A percentile compares a stretch with the other conserved stretches of the same genome.
Conservation (phyloP, 1,284 basidiomycete species). For the Inonotus obliquus region DNA sequence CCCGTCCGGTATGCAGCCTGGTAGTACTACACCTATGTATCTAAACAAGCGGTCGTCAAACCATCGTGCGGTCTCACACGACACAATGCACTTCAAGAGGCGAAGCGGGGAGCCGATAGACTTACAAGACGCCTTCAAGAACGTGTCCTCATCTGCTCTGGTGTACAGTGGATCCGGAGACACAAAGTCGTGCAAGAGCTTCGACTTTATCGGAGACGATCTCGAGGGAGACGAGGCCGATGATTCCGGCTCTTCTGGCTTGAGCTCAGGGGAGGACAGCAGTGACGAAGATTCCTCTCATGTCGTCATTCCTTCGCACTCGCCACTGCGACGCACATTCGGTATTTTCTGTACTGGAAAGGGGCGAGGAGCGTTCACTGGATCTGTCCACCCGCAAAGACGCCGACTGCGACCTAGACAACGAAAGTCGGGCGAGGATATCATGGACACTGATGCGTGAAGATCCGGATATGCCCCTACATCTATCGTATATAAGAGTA, state of each 20-base stretch:
- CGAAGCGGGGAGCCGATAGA: conserved; percentile 1
- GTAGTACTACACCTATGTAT: neutral
- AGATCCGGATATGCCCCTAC: neutral
- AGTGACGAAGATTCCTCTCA: neutral
- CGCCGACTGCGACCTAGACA: neutral
- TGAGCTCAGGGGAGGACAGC: neutral
- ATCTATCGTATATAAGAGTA: neutral
- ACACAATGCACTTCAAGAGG: conserved; percentile 13
- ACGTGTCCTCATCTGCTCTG: neutral
- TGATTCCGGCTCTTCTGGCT: neutral
- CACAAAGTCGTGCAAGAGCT: neutral
- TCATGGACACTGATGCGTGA: neutral
- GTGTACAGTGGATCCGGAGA: neutral
- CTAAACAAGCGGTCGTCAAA: neutral
- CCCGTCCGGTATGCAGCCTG: neutral
- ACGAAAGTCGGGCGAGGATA: neutral
- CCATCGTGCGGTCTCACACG: neutral
- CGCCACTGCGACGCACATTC: conserved; percentile 11
- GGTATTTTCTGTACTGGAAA: conserved; percentile 19
- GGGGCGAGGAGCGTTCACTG: conserved; percentile 13
- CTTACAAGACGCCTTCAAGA: neutral
- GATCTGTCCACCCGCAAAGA: neutral
- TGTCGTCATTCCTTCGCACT: conserved; percentile 8
- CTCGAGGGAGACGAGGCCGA: neutral
- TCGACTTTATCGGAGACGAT: neutral